Evolutionary conservation across 2,329 filamentous ascomycete genomes (phyloP).

Genomic region (Leptographium wingfieldii): DNA sequence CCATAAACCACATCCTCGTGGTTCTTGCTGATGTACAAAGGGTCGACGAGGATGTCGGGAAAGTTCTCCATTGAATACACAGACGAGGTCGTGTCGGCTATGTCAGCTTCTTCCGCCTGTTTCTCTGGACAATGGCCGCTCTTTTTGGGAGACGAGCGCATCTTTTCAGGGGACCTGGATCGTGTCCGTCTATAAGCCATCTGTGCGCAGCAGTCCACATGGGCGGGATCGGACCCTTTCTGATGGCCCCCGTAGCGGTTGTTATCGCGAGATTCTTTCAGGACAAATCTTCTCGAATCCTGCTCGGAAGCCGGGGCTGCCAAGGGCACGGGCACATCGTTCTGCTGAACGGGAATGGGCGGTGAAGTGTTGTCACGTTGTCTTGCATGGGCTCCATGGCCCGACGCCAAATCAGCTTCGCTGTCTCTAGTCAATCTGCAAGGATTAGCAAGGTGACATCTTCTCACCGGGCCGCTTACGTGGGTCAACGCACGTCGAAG

Average conservation of each 20-base stretch:
- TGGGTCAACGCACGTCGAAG: conserved; percentile 26
- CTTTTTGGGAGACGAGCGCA: background rate
- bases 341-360: background rate
- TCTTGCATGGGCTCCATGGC: background rate
- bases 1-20: conserved; percentile 2
- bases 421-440: conserved; percentile 3
- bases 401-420: background rate
- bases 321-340: background rate
- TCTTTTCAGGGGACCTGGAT: background rate
- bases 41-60: conserved; percentile 13
- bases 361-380: background rate
- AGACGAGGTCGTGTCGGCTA: conserved; percentile 17
- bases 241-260: background rate
- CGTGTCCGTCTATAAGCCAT: background rate
- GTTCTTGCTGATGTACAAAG: conserved; percentile 15
- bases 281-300: background rate
- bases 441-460: background rate
- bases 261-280: background rate
- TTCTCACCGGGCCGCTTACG: too few species aligned
- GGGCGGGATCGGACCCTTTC: too few species aligned
- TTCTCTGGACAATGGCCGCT: background rate
- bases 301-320: background rate
- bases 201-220: background rate
- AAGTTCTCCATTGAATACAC: conserved; percentile 20
- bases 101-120: background rate